phyloP scores from a whole-genome alignment of 2,329 filamentous ascomycete species.

The Rosellinia necatrix region DNA sequence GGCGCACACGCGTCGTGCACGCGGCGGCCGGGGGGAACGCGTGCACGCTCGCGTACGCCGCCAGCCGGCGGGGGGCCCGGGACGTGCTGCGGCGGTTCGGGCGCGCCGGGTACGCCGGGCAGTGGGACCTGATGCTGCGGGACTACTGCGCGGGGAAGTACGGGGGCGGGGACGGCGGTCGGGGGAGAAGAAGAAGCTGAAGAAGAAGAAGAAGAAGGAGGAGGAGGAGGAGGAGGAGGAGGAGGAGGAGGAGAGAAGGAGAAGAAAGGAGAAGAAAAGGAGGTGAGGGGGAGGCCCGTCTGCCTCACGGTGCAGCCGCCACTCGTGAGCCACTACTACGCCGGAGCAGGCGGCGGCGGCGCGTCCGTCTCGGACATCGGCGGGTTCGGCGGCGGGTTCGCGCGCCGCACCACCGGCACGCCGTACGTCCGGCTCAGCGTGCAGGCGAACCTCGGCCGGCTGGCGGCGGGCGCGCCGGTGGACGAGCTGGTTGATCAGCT shows the following conservation, averaged over 20 bases:
- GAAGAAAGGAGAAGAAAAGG: neutral
- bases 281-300: neutral
- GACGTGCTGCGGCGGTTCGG: constrained; percentile 43
- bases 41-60: constrained; percentile 43
- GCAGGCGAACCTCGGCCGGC: constrained; percentile 29
- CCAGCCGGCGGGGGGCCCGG: constrained; percentile 42
- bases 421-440: constrained; percentile 37
- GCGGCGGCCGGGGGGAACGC: too few species aligned
- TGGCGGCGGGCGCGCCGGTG: constrained; percentile 19
- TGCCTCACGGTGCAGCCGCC: constrained; percentile 39
- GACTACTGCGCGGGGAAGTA: constrained; percentile 34
- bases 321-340: constrained; percentile 35
- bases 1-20: constrained; percentile 40
- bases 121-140: constrained; percentile 38
- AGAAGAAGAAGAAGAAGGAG: neutral
- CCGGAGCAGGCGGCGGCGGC: constrained; percentile 15
- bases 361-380: constrained; percentile 33
- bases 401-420: constrained; percentile 27
- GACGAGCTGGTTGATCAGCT: constrained; percentile 33
- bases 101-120: constrained; percentile 32
- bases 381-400: constrained; percentile 34
- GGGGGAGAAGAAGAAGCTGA: too few species aligned
- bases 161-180: neutral
- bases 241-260: neutral
- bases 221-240: neutral